Conservation (phyloP, 345 rosid species). For the Gossypium bickii region DNA sequence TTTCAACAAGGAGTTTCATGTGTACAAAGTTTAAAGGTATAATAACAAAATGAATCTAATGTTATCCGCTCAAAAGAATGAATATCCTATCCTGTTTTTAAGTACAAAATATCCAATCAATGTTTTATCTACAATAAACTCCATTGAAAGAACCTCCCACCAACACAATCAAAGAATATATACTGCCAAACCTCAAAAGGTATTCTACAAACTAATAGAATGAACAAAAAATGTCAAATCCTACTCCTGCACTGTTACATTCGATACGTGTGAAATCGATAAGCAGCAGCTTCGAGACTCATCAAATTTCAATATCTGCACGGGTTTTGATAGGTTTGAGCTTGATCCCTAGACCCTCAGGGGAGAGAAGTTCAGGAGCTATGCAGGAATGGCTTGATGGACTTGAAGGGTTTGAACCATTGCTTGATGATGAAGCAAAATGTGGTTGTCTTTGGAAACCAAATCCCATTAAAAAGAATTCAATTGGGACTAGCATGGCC, state of each 20-base stretch:
- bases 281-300: not conserved
- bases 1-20: not conserved
- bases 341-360: slow-evolving; percentile 56
- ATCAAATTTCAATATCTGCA: slow-evolving; percentile 22
- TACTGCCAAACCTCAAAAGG: not conserved
- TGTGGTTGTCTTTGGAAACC: slow-evolving; percentile 38
- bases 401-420: slow-evolving; percentile 36
- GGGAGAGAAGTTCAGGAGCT: slow-evolving; percentile 58
- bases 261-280: not conserved
- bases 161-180: slow-evolving; percentile 37
- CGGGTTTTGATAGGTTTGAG: slow-evolving; percentile 67
- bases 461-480: slow-evolving; percentile 47
- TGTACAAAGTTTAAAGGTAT: not conserved
- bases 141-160: not conserved
- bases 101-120: slow-evolving; percentile 2
- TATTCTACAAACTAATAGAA: slow-evolving; percentile 1
- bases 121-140: slow-evolving; percentile 4
- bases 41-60: not conserved
- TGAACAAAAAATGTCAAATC: slow-evolving; percentile 13
- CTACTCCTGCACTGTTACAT: not conserved
- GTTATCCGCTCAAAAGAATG: slow-evolving; percentile 4
- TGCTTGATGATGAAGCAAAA: slow-evolving; percentile 32
- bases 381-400: slow-evolving; percentile 39
- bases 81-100: not conserved
- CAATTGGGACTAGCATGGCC: slow-evolving; percentile 62